phyloP scores from a whole-genome alignment of 345 rosid species.

The Bretschneidera sinensis region DNA sequence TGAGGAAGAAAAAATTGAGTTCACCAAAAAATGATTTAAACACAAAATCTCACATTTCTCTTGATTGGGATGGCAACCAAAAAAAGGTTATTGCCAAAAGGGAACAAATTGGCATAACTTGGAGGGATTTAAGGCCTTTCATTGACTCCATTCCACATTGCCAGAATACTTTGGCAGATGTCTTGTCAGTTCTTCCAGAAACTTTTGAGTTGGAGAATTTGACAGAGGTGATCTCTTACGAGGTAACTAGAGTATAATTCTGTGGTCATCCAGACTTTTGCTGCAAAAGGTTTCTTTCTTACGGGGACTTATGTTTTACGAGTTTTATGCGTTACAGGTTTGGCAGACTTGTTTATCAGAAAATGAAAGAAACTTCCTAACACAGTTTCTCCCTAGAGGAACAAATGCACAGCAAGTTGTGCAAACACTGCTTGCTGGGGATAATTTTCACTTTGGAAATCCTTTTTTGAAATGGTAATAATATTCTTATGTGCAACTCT shows the following conservation, averaged over 20 bases:
- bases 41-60: slow-evolving; percentile 62
- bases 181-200: slow-evolving; percentile 56
- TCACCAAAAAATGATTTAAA: slow-evolving; percentile 40
- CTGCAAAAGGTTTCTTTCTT: slow-evolving; percentile 11
- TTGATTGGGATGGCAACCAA: slow-evolving; percentile 70
- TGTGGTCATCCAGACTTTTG: background rate
- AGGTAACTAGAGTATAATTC: slow-evolving; percentile 41
- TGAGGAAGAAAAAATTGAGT: slow-evolving; percentile 55
- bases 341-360: slow-evolving; percentile 73
- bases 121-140: slow-evolving; percentile 63
- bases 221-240: slow-evolving; percentile 58
- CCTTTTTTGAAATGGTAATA: slow-evolving; percentile 61
- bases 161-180: slow-evolving; percentile 54
- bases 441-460: slow-evolving; percentile 81
- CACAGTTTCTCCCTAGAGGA: slow-evolving; percentile 80
- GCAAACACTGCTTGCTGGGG: slow-evolving; percentile 59
- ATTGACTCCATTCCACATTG: slow-evolving; percentile 32
- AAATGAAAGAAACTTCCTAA: slow-evolving; percentile 57
- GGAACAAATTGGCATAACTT: slow-evolving; percentile 77
- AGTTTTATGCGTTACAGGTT: slow-evolving; percentile 34
- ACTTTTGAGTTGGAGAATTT: slow-evolving; percentile 67
- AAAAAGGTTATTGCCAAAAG: slow-evolving; percentile 69
- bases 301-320: slow-evolving; percentile 10
- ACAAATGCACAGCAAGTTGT: slow-evolving; percentile 48
- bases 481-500: too few species aligned